Conservation (phyloP, 2,329 filamentous ascomycete genomes). For the Diaporthe longicolla region DNA sequence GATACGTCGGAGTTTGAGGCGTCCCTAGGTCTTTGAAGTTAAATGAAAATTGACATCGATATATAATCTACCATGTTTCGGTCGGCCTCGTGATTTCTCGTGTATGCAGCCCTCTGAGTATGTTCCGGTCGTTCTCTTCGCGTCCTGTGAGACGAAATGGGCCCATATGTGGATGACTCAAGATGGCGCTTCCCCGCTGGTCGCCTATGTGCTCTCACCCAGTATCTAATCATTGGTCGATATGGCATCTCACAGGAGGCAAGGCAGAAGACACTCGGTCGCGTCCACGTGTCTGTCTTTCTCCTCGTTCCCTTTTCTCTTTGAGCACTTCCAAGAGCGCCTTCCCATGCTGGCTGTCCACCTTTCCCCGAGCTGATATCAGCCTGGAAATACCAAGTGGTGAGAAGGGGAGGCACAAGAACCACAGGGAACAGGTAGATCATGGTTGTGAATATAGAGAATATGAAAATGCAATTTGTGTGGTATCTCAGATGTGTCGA, state of each 20-base stretch:
- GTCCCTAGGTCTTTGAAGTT: conserved; percentile 24
- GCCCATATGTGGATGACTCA: background rate
- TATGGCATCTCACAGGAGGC: background rate
- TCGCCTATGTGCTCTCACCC: background rate
- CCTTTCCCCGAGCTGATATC: background rate
- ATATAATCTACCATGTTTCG: background rate
- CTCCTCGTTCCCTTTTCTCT: too few species aligned
- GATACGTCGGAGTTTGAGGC: conserved; percentile 29
- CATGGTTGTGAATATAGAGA: background rate
- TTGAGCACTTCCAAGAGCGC: background rate
- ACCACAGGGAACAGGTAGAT: background rate
- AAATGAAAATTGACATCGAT: conserved; percentile 13
- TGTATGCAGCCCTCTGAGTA: too few species aligned
- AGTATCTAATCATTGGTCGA: background rate
- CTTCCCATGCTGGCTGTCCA: background rate
- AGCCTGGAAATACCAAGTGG: too few species aligned
- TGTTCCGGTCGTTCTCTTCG: too few species aligned
- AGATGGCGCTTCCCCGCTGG: background rate
- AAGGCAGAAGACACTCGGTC: background rate
- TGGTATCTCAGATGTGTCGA: conserved; percentile 35
- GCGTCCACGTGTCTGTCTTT: background rate
- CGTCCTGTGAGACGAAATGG: too few species aligned
- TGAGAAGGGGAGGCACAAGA: background rate
- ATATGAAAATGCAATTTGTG: conserved; percentile 25
- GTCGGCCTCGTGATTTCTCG: background rate